Base-by-base conservation (phyloP, 2,329 filamentous ascomycete genomes). In the Paecilomyces formosus region DNA sequence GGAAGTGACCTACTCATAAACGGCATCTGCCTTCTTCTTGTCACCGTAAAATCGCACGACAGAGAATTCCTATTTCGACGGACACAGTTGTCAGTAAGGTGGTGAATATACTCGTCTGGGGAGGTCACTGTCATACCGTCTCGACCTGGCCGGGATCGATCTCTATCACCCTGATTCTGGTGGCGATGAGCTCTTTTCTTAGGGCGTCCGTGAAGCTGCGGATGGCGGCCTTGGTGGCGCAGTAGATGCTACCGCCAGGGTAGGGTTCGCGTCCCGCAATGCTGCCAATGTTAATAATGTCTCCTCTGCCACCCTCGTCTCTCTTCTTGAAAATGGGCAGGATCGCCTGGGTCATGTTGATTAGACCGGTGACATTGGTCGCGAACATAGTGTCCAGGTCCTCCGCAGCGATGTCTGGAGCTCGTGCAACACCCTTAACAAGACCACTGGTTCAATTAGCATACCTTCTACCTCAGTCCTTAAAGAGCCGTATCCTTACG, bases 291-390 rank as follows among this genome's bases (percentile, higher is more conserved):
- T 97, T 97, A 78, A 99, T 96, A 72, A 99, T 92, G 72, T 97
- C 94, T 66, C 93, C 93, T 51, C 83, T 80, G 58, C 92, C 92
- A 60, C 89, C 88, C 58, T 93, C 82, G 61, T 64, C 79, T 58
- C 76, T 70, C 66, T 84, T 80, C 75, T 91, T 88, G 81, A 92
- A 95, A 71, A 92, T 86, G 56, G 89, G 86, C 18, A 97, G 77
- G 60, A 97, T 81, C 53, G 90, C 90, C 80, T 99, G 94, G 0
- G 94, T 97, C 88, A 97, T 90, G 80, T 93, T 90, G 79, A 99
- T 94, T 33, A 99, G 81, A 28, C 94, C 94, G 1, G 89, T 94
- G 56, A 97, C 92, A 73, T 99, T 99, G 59, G 94, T 97, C 53
- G 84, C 78, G 71, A 97, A 90, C 92, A 97, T 97, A 72, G 87